Base-by-base conservation (phyloP, 768 basidiomycete species). In the Lenzites betulinus region DNA sequence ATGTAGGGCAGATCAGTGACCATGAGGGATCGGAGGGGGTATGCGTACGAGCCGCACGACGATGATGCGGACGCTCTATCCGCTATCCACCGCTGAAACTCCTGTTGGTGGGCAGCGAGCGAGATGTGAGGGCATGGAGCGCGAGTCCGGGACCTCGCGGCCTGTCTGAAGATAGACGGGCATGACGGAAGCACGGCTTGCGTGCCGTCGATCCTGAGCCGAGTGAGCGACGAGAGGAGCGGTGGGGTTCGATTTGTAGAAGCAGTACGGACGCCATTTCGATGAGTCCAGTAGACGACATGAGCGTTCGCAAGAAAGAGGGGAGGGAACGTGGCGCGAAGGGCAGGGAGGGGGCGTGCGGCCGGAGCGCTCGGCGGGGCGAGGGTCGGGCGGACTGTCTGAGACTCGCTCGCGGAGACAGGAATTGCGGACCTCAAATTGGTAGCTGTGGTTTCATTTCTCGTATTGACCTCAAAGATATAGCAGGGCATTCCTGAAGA, bases 381-480 rank as follows among this genome's bases (percentile, higher is more conserved):
- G 26, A 35, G 35, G 30, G 25, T 48, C 28, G 39, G 30, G 48
- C 60, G 60, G 60, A 55, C 54, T 61, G 30, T 4, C 30, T 33
- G 30, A 33, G 30, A 33, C 23, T 54, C 15, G 35, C 49, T 63
- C 52, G 61, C 56, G 61, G 61, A 54, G 39, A 58, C 51, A 51
- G 50, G 58, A 63, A 38, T 51, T 54, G 61, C 61, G 61, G 61
- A 63, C 56, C 61, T 63, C 61, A 58, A 58, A 54, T 54, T 52
- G 51, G 46, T 20, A 43, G 46, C 39, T 51, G 54, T 39, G 54
- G 30, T 35, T 55, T 20, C 16, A 18, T 50, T 16, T 38, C 30
- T n/a, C 18, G n/a, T 11, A 36, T 11, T 18, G 36, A 46, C 18
- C 23, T 36, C 18, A 30, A 5, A 25, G 22, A 7, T 16, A 13